These are phyloP conservation scores for Vanrija humicola DNA, from an alignment of 1,284 basidiomycete species.

Conservation along the genomic window DNA sequence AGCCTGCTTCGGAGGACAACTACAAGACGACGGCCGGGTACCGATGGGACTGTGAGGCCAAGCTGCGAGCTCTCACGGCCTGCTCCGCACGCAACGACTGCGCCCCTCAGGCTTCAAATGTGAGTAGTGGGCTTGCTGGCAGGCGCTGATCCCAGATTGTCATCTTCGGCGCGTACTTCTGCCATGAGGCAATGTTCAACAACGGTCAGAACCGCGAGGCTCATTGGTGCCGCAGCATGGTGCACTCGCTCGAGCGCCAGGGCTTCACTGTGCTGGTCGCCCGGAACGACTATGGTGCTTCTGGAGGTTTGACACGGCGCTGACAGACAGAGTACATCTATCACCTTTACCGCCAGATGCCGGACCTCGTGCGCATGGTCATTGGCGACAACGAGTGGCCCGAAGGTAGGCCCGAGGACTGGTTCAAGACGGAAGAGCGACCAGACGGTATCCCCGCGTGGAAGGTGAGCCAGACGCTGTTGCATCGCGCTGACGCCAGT, in stretches of 20 bases:
- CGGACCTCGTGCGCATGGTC: slow-evolving; percentile 15
- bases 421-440: slow-evolving; percentile 7
- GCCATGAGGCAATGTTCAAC: neutral
- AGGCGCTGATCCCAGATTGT: neutral
- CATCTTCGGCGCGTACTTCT: neutral
- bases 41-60: too few relatives aligned
- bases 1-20: too few relatives aligned
- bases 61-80: too few relatives aligned
- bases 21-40: too few relatives aligned
- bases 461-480: slow-evolving; percentile 10
- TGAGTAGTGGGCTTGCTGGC: too few relatives aligned
- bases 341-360: slow-evolving; percentile 15
- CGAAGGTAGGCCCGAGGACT: slow-evolving; percentile 4
- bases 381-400: slow-evolving; percentile 6
- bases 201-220: neutral
- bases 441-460: slow-evolving; percentile 14
- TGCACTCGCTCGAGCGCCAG: slow-evolving; percentile 5
- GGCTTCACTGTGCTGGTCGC: slow-evolving; percentile 14
- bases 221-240: neutral
- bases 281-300: slow-evolving; percentile 17
- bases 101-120: too few relatives aligned
- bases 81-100: too few relatives aligned
- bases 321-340: slow-evolving; percentile 12
- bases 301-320: neutral
- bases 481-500: slow-evolving; percentile 1